Percentiles rank a stretch among this genome's conserved stretches.
Evolutionary conservation across 1,284 basidiomycete species (phyloP).

Genomic region (Cystobasidium slooffiae): DNA sequence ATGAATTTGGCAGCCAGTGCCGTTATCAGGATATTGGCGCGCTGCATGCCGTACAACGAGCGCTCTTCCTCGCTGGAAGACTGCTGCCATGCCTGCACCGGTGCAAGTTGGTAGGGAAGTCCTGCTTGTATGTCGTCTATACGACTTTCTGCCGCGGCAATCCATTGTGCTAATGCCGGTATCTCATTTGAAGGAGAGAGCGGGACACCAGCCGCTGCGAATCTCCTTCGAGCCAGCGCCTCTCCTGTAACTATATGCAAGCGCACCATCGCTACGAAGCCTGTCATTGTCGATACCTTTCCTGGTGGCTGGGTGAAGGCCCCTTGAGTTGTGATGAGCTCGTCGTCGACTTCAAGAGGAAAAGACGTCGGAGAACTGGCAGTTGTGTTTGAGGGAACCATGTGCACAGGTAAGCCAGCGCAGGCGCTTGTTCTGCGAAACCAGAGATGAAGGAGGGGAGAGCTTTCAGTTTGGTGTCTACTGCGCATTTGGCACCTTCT

Average conservation of each 20-base stretch:
- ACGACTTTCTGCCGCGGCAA: conserved; percentile 15
- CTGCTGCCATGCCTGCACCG: conserved; percentile 16
- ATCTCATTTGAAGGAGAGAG: neutral
- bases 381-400: conserved; percentile 44
- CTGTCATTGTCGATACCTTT: conserved; percentile 29
- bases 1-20: conserved; percentile 23
- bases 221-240: neutral
- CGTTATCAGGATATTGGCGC: conserved; percentile 32
- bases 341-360: conserved; percentile 57
- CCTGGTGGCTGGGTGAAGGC: conserved; percentile 54
- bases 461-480: no score
- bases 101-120: conserved; percentile 17
- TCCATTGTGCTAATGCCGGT: neutral
- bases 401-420: conserved; percentile 49
- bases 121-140: conserved; percentile 16
- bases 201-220: neutral
- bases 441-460: conserved; percentile 14
- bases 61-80: conserved; percentile 6
- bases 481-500: no score
- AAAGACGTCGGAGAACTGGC: conserved; percentile 47
- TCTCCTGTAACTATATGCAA: conserved; percentile 15
- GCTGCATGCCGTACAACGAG: conserved; percentile 29
- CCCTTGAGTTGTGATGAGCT: conserved; percentile 55
- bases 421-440: conserved; percentile 51
- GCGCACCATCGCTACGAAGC: conserved; percentile 17